A percentile compares a stretch with the other conserved stretches of the same genome.
Evolutionary conservation across 2,329 filamentous ascomycete species (phyloP).

Genomic region (Alternaria sp.): DNA sequence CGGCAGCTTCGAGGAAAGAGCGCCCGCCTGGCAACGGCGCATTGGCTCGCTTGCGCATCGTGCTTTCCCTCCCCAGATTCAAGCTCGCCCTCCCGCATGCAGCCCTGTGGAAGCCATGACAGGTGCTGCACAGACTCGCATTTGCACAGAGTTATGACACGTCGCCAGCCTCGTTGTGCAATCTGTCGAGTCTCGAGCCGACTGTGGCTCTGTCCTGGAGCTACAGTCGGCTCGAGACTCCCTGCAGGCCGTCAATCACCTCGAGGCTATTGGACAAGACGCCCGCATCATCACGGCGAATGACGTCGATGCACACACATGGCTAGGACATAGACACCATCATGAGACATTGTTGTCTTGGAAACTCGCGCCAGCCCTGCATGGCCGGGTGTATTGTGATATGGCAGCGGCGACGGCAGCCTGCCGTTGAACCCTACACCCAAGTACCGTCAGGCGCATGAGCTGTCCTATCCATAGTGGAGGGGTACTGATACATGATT

Average conservation of each 20-base stretch:
- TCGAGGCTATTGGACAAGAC: conserved; percentile 17
- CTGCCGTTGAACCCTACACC: background rate
- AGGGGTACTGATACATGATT: too few species aligned
- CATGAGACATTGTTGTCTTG: background rate
- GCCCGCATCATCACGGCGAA: conserved; percentile 18
- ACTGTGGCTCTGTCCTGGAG: background rate
- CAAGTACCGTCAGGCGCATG: background rate
- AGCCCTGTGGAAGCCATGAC: conserved; percentile 26
- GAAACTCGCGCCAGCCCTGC: background rate
- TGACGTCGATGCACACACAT: background rate
- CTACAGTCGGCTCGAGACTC: too few species aligned
- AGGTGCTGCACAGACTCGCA: conserved; percentile 12
- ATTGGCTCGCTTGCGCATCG: conserved; percentile 39
- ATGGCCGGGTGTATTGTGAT: background rate
- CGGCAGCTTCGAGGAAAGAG: conserved; percentile 13
- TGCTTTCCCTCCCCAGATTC: conserved; percentile 33
- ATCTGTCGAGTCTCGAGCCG: background rate
- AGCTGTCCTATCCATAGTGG: too few species aligned
- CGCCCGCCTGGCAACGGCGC: conserved; percentile 30
- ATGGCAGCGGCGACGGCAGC: background rate
- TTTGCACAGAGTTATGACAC: conserved; percentile 2
- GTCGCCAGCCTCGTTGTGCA: background rate
- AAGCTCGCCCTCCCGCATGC: conserved; percentile 28
- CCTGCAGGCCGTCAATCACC: conserved; percentile 11
- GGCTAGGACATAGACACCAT: background rate